Conservation (phyloP, 75 land plant species). For the Pseudotsuga menziesii region DNA sequence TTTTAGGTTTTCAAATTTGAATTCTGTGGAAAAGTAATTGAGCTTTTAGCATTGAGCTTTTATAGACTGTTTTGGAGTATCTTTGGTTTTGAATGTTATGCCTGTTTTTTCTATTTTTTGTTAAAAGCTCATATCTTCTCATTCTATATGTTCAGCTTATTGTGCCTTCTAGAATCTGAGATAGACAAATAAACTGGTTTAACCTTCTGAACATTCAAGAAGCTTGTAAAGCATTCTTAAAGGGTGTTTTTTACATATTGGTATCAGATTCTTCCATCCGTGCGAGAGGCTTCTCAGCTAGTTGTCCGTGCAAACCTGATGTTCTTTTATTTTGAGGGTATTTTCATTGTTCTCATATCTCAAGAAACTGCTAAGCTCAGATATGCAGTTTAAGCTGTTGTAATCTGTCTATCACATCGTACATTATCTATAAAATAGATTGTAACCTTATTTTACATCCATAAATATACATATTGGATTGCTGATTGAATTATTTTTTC, state of each 20-base stretch:
- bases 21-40: neutral
- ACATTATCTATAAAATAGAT: neutral
- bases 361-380: neutral
- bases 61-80: neutral
- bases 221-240: constrained; percentile 7
- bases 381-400: neutral
- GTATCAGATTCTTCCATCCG: constrained; percentile 69
- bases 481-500: neutral
- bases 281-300: constrained; percentile 64
- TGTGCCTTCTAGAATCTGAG: neutral
- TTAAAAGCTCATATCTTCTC: neutral
- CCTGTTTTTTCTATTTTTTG: neutral
- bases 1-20: neutral
- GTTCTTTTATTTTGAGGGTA: constrained; percentile 99
- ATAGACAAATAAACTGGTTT: constrained; percentile 6
- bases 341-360: constrained; percentile 3
- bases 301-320: constrained; percentile 84
- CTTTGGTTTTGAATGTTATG: neutral
- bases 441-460: neutral
- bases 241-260: neutral
- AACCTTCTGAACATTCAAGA: constrained; percentile 2
- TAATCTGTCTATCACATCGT: neutral
- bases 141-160: constrained; percentile 1
- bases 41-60: neutral
- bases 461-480: neutral